phyloP scores from a whole-genome alignment of 164 flowering plant genomes.

The Aristolochia contorta region DNA sequence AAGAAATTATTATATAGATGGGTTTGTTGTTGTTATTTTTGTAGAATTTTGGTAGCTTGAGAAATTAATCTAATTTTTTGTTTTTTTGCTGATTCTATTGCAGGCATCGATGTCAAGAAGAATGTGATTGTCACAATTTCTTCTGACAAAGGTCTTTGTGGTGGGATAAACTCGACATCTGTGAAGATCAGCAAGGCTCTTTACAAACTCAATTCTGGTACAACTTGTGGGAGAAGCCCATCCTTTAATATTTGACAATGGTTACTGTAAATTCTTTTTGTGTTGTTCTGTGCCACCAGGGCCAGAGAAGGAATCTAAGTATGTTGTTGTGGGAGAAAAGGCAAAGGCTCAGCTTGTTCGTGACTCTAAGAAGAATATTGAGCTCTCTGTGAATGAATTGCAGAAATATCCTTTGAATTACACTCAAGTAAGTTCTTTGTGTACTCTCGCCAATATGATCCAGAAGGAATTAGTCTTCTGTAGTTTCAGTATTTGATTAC shows the following conservation, averaged over 20 bases:
- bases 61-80: not conserved
- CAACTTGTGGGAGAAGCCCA: not conserved
- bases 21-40: no score
- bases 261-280: not conserved
- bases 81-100: conserved; percentile 3
- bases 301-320: conserved; percentile 73
- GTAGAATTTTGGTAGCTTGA: no score
- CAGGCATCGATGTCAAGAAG: conserved; percentile 88
- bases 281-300: conserved; percentile 27
- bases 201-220: conserved; percentile 65
- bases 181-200: conserved; percentile 80
- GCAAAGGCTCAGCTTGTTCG: conserved; percentile 84
- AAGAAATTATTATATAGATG: no score
- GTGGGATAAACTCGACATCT: conserved; percentile 92
- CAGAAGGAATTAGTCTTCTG: no score
- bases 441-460: no score
- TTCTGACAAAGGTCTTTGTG: conserved; percentile 98
- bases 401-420: conserved; percentile 87
- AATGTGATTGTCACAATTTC: conserved; percentile 74
- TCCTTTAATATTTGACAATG: conserved; percentile 2
- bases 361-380: conserved; percentile 79
- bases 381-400: conserved; percentile 55
- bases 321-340: conserved; percentile 85
- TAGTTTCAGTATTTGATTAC: no score
- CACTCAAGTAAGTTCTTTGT: conserved; percentile 50